Conservation (phyloP, 2,329 filamentous ascomycete genomes). For the Cladosporium cucumerinum region DNA sequence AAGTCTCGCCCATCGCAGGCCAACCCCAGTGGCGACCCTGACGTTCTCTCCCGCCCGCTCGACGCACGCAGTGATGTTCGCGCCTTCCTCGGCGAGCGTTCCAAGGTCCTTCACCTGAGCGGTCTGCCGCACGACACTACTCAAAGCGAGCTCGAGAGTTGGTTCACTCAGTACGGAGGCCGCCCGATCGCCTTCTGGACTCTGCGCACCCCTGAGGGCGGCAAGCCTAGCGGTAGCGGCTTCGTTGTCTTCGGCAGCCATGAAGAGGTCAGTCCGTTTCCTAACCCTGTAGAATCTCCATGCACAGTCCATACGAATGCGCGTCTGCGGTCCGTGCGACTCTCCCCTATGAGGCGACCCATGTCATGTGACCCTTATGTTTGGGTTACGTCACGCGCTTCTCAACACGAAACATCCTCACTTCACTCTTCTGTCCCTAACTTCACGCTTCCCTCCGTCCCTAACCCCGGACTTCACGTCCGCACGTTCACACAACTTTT, state of each 20-base stretch:
- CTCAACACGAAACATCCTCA: slow-evolving; percentile 15
- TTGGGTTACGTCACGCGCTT: slow-evolving; percentile 10
- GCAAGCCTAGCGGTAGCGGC: slow-evolving; percentile 97
- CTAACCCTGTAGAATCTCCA: slow-evolving; percentile 4
- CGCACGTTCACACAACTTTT: slow-evolving; percentile 11
- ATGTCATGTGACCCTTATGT: slow-evolving; percentile 13
- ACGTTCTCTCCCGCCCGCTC: slow-evolving; percentile 92
- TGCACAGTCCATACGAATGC: slow-evolving; percentile 13
- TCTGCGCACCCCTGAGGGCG: slow-evolving; percentile 92
- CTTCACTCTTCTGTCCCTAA: background rate
- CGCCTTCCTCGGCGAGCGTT: slow-evolving; percentile 91
- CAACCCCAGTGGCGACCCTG: slow-evolving; percentile 76
- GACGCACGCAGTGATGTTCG: slow-evolving; percentile 94
- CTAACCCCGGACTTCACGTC: slow-evolving; percentile 12
- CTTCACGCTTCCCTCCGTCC: background rate
- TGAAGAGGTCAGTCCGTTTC: slow-evolving; percentile 73
- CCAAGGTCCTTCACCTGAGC: slow-evolving; percentile 97
- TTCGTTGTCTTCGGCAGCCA: slow-evolving; percentile 99
- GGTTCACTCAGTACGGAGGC: slow-evolving; percentile 98
- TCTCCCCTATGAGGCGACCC: slow-evolving; percentile 1
- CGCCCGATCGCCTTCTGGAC: slow-evolving; percentile 99
- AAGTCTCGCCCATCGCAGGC: slow-evolving; percentile 79
- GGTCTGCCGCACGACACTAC: slow-evolving; percentile 96
- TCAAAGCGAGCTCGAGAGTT: slow-evolving; percentile 96
- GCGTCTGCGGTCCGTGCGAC: slow-evolving; percentile 14